Evolutionary conservation across 441 rosid species (phyloP).

Genomic region (Euphorbia corollata): DNA sequence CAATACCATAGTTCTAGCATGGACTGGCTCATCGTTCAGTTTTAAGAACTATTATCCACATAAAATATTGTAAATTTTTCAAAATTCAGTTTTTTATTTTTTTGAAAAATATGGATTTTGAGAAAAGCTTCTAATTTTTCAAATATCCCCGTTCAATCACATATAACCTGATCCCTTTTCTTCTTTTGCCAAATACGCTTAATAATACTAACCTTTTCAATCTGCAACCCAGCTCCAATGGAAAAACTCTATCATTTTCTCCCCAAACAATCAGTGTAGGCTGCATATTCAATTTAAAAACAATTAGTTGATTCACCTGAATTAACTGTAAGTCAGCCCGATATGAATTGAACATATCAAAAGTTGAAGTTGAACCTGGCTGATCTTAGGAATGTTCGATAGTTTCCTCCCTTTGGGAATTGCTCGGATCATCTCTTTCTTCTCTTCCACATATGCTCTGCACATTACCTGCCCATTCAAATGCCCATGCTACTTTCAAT

Average conservation of each 20-base stretch:
- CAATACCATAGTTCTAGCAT: too few species aligned
- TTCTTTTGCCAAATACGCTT: too few species aligned
- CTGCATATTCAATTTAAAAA: constrained; percentile 27
- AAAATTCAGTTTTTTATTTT: too few species aligned
- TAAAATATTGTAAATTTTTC: too few species aligned
- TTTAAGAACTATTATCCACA: too few species aligned
- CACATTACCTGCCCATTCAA: constrained; percentile 45
- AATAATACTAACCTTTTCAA: constrained; percentile 34
- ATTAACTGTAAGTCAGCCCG: neutral
- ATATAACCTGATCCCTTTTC: too few species aligned
- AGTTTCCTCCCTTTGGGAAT: constrained; percentile 55
- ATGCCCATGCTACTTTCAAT: too few species aligned
- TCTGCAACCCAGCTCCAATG: constrained; percentile 51
- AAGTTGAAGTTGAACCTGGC: constrained; percentile 33
- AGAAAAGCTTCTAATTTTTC: too few species aligned
- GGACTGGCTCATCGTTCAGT: too few species aligned
- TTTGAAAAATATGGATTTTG: too few species aligned
- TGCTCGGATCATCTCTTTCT: constrained; percentile 54
- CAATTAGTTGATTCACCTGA: neutral
- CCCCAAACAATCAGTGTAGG: constrained; percentile 73
- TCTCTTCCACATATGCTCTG: constrained; percentile 44
- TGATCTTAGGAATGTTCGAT: constrained; percentile 47
- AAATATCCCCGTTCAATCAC: too few species aligned
- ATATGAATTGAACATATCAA: neutral
- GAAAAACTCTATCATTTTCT: constrained; percentile 60